Evolutionary conservation across 345 rosid species (phyloP).

Genomic region (Trapa bicornis): DNA sequence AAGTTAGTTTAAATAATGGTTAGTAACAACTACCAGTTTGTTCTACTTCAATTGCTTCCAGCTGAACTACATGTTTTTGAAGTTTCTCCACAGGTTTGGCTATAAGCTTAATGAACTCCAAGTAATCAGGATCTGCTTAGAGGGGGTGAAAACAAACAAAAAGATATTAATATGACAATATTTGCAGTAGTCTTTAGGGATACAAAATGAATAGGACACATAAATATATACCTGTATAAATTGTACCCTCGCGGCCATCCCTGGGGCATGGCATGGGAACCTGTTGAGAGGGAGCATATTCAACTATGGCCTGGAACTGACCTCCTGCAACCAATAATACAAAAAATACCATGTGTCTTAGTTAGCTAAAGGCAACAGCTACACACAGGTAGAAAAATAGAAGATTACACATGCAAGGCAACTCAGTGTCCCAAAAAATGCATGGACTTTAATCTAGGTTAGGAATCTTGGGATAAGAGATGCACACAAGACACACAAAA

Average conservation of each 20-base stretch:
- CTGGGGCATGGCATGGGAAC: slow-evolving; percentile 50
- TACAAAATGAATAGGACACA: not conserved
- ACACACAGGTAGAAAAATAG: not conserved
- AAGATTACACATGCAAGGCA: not conserved
- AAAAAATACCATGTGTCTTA: not conserved
- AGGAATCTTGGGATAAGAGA: not conserved
- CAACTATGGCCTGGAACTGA: slow-evolving; percentile 52
- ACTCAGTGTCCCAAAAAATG: not conserved
- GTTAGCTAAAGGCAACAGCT: not conserved
- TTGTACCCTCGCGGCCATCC: slow-evolving; percentile 63
- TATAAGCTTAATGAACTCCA: slow-evolving; percentile 65
- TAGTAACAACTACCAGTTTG: slow-evolving; percentile 34
- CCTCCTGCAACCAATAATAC: slow-evolving; percentile 25
- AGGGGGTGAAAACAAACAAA: slow-evolving; percentile 18
- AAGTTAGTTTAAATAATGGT: not conserved
- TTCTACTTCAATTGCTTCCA: slow-evolving; percentile 64
- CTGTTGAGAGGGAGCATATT: slow-evolving; percentile 64
- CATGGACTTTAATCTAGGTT: not conserved
- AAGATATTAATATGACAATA: slow-evolving; percentile 6
- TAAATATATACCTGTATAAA: slow-evolving; percentile 32
- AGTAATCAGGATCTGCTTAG: slow-evolving; percentile 54
- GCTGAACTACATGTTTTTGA: slow-evolving; percentile 64
- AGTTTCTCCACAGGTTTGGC: slow-evolving; percentile 67
- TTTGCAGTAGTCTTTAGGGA: slow-evolving; percentile 7
- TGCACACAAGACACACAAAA: not conserved